These are phyloP conservation scores for Serendipita sp. DNA, from an alignment of 1,284 basidiomycete genomes.

Conservation along the genomic window DNA sequence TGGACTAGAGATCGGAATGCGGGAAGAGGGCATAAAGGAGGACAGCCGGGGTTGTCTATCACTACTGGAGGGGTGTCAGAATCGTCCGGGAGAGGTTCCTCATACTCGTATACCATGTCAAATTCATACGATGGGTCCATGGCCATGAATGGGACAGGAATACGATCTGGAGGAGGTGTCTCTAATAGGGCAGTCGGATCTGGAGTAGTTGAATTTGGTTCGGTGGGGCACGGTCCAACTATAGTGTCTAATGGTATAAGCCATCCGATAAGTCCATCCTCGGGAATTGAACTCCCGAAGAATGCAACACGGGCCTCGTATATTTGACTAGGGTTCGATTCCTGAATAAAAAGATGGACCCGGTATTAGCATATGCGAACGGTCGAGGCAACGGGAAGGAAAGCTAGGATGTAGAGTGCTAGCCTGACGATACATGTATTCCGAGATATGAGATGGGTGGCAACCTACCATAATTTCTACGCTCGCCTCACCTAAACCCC, in stretches of 20 bases:
- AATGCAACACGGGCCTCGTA: neutral
- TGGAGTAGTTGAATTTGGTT: neutral
- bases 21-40: neutral
- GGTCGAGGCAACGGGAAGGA: too few relatives aligned
- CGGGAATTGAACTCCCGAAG: neutral
- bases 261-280: neutral
- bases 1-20: neutral
- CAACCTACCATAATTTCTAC: neutral
- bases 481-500: neutral
- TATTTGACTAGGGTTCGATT: neutral
- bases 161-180: neutral
- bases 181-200: too few relatives aligned
- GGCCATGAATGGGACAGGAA: neutral
- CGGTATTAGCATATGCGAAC: too few relatives aligned
- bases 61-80: neutral
- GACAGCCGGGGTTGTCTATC: neutral
- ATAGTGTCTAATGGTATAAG: neutral
- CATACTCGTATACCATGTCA: neutral
- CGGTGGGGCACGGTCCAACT: neutral
- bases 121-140: neutral
- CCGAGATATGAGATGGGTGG: neutral
- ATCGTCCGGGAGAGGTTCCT: neutral
- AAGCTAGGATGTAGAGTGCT: too few relatives aligned
- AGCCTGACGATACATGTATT: too few relatives aligned
- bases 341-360: neutral